Base-by-base conservation (phyloP, 176 grass and related monocot genomes). In the Zea luxurians region DNA sequence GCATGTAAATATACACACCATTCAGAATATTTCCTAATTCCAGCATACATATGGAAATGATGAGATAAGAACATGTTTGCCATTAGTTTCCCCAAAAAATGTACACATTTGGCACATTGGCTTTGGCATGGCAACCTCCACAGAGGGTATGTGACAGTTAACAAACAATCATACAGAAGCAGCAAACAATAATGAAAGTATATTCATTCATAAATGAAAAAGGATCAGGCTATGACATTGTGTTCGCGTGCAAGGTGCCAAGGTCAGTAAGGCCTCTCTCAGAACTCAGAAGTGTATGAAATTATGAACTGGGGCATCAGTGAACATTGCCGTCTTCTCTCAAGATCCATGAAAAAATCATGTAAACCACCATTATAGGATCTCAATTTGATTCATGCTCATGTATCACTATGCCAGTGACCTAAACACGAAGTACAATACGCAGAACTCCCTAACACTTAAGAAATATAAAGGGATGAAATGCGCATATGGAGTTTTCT, bases 271-370 rank as follows among this genome's bases (percentile, higher is more conserved):
- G 16, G 61, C 65, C 37, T n/a, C 71, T 61, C 43, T 1, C 67
- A 78, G 70, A 55, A n/a, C 6, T 2, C 67, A 72, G 70, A 42
- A 65, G 20, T 13, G 43, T 45, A 62, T 65, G 52, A 64, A 81
- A 16, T 42, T 64, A 82, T 77, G 65, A 70, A 68, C 6, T 4
- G 57, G 18, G 53, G 40, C 41, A 15, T 49, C 73, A 40, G 40
- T 66, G 54, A 66, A 82, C n/a, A 59, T 82, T 27, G 35, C 15
- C 36, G 61, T 48, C 52, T 40, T 78, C 27, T 71, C 50, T 65
- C 57, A 82, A 77, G 5, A 59, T 27, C 16, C n/a, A 20, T 66
- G 3, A 27, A 13, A 65, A 17, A 54, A 27, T 48, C 38, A 76
- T 63, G 34, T 58, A 58, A 63, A 76, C 9, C 38, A 68, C 4